Base-by-base conservation (phyloP, 805 yeast species). In the Yarrowia hollandica region DNA sequence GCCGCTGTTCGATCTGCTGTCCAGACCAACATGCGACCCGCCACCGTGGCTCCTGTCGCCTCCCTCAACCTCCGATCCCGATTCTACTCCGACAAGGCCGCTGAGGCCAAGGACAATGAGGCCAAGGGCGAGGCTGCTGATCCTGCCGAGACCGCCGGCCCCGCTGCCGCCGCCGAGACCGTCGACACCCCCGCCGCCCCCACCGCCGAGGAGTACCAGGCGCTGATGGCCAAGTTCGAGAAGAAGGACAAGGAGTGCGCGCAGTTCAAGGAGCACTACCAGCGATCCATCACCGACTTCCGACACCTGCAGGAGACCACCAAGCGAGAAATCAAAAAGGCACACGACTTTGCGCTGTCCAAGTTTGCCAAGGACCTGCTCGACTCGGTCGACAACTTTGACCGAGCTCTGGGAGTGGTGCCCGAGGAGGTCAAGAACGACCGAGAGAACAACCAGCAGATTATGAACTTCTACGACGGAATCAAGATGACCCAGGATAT, bases 231-330 rank as follows among this genome's bases (percentile, higher is more conserved):
- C 23, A 83, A 86, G 70, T 75, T 82, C 63, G 79, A 73, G 31
- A 77, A 77, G 59, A 88, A 75, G 66, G 75, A 71, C 64, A 74
- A 75, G 64, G 96, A 90, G 63, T 77, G 79, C 64, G 90, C 90
- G 22, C 90, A 86, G 66, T 76, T 87, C 75, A 90, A 89, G 73
- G 95, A 90, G 72, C 83, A 85, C 66, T 85, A 87, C 69, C 79
- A 89, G 60, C 83, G 96, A 66, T 80, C 96, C 21, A 80, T 90
- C 60, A 96, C 97, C 22, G 97, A 90, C 72, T 91, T 90, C 84
- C 83, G 96, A 67, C 90, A 88, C 74, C 78, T 90, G 67, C 97
- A 90, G 77, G 92, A 88, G 70, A 84, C 91, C 55, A 89, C 97
- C 62, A 86, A 88, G 75, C 81, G 88, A 66, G 97, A 91, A 71